Conservation (phyloP, 2,329 filamentous ascomycete species). For the Boeremia exigua region DNA sequence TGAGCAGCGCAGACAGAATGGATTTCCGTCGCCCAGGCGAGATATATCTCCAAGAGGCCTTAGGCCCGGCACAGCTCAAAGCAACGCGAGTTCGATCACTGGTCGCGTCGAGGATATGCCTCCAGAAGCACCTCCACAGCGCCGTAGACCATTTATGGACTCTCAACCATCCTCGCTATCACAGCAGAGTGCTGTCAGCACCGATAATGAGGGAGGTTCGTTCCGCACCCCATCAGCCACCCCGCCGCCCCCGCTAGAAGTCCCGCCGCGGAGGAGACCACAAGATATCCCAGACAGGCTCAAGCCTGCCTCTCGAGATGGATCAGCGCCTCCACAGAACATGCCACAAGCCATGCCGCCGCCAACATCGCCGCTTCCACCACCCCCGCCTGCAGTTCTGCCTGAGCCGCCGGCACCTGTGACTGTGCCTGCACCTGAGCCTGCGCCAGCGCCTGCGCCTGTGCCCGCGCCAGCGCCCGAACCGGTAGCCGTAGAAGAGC, state of each 20-base stretch:
- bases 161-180: conserved; percentile 42
- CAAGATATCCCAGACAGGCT: conserved; percentile 40
- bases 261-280: conserved; percentile 33
- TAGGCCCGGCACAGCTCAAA: conserved; percentile 45
- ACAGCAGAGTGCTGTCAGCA: conserved; percentile 34
- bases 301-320: conserved; percentile 24
- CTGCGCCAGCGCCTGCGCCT: conserved; percentile 16
- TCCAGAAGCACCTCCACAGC: conserved; percentile 58
- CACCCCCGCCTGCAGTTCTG: conserved; percentile 26
- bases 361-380: conserved; percentile 35
- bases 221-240: conserved; percentile 35
- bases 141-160: conserved; percentile 72
- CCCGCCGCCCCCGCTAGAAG: conserved; percentile 32
- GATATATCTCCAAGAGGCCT: conserved; percentile 44
- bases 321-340: conserved; percentile 11
- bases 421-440: conserved; percentile 53
- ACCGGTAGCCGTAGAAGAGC: conserved; percentile 45
- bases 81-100: conserved; percentile 41
- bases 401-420: conserved; percentile 19
- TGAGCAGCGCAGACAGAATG: conserved; percentile 42
- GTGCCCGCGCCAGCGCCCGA: conserved; percentile 15
- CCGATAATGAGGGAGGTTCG: conserved; percentile 27
- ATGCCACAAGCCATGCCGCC: conserved; percentile 28
- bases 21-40: conserved; percentile 30
- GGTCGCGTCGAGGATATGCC: conserved; percentile 37